These are phyloP conservation scores for Cafeteria roenbergensis DNA, from an alignment of 108 stramenopile species.

Conservation along the genomic window DNA sequence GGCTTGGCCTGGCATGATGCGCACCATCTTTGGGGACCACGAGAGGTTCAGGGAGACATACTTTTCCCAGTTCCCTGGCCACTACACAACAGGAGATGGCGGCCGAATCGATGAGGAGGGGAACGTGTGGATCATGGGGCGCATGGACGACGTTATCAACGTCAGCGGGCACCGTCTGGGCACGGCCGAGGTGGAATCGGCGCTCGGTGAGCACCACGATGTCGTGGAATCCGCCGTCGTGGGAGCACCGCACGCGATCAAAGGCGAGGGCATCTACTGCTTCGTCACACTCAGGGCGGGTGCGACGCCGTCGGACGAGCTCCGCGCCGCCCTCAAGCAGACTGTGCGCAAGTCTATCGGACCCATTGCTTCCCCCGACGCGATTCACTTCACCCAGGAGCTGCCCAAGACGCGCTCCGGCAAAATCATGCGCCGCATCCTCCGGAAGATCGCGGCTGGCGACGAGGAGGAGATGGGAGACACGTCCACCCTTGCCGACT, in stretches of 20 bases:
- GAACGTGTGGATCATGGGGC: slow-evolving; percentile 82
- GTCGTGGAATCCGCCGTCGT: slow-evolving; percentile 69
- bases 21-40: slow-evolving; percentile 83
- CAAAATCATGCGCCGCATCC: slow-evolving; percentile 73
- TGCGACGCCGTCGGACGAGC: slow-evolving; percentile 26
- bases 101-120: slow-evolving; percentile 75
- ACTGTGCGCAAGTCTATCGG: slow-evolving; percentile 60
- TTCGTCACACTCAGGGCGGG: slow-evolving; percentile 50
- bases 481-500: slow-evolving; percentile 82
- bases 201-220: slow-evolving; percentile 69
- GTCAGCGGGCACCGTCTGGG: slow-evolving; percentile 86
- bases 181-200: slow-evolving; percentile 80
- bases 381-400: slow-evolving; percentile 51
- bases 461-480: slow-evolving; percentile 69
- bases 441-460: slow-evolving; percentile 65
- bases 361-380: slow-evolving; percentile 65
- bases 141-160: slow-evolving; percentile 91
- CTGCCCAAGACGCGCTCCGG: slow-evolving; percentile 72
- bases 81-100: slow-evolving; percentile 91
- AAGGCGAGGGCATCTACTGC: slow-evolving; percentile 69
- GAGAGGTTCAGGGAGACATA: slow-evolving; percentile 77
- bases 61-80: slow-evolving; percentile 75
- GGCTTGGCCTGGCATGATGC: slow-evolving; percentile 88
- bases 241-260: slow-evolving; percentile 62
- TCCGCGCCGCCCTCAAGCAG: slow-evolving; percentile 52